These are phyloP conservation scores for Lactarius sanguifluus DNA, from an alignment of 768 basidiomycete genomes.

Conservation along the genomic window DNA sequence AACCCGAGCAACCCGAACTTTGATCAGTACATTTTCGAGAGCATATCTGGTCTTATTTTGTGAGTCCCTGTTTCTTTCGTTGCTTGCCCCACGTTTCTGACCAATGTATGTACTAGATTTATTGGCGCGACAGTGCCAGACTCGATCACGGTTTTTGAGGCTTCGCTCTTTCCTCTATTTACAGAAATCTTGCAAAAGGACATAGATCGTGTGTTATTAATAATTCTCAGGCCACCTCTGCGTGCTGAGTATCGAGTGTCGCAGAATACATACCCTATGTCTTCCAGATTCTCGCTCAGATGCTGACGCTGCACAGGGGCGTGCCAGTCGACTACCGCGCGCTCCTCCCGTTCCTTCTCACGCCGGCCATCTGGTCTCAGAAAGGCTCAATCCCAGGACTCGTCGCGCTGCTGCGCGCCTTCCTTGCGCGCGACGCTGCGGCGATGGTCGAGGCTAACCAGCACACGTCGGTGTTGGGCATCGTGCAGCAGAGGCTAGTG, in stretches of 20 bases:
- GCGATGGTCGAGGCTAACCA: conserved; percentile 72
- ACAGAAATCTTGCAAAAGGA: conserved; percentile 88
- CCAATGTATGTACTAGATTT: conserved; percentile 51
- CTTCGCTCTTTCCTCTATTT: conserved; percentile 80
- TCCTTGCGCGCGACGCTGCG: conserved; percentile 66
- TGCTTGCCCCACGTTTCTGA: neutral
- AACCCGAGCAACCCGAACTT: conserved; percentile 98
- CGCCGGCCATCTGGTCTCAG: conserved; percentile 86
- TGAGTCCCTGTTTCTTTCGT: conserved; percentile 34
- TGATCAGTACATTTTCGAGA: conserved; percentile 97
- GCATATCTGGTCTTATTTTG: conserved; percentile 91
- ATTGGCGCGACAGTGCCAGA: conserved; percentile 68
- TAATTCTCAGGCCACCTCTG: neutral
- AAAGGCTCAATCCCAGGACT: conserved; percentile 94
- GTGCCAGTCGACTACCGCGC: conserved; percentile 77
- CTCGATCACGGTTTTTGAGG: conserved; percentile 74
- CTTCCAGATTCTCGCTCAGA: conserved; percentile 95
- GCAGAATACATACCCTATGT: conserved; percentile 96
- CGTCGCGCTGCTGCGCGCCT: conserved; percentile 83
- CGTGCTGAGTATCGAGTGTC: neutral
- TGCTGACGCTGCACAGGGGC: conserved; percentile 78
- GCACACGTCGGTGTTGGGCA: conserved; percentile 74
- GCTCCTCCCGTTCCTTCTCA: conserved; percentile 79
- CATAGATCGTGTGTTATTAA: conserved; percentile 70
- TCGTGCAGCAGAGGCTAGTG: conserved; percentile 87